These are phyloP conservation scores for Teratosphaeria viscida DNA, from an alignment of 2,329 filamentous ascomycete species.

Conservation along the genomic window DNA sequence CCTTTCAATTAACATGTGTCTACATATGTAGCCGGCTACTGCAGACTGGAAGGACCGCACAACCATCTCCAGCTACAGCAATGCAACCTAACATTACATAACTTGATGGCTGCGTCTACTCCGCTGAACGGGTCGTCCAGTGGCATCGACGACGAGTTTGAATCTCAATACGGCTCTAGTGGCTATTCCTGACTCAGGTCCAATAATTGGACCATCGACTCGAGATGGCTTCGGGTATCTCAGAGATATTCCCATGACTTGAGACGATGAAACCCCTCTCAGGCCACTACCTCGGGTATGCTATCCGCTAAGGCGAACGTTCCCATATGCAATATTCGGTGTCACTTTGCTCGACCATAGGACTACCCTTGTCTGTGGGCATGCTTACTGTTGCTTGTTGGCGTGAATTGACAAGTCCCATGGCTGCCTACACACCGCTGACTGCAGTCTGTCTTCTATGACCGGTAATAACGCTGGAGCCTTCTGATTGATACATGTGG, in stretches of 20 bases:
- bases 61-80: too few species aligned
- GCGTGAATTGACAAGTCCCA: background rate
- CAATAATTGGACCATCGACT: background rate
- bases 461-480: background rate
- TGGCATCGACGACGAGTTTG: background rate
- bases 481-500: background rate
- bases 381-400: background rate
- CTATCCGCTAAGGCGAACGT: background rate
- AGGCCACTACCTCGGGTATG: background rate
- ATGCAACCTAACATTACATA: too few species aligned
- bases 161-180: too few species aligned
- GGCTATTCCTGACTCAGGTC: too few species aligned
- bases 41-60: too few species aligned
- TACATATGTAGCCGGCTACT: too few species aligned
- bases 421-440: background rate
- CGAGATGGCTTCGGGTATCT: background rate
- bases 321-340: background rate
- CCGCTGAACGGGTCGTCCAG: too few species aligned
- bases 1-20: too few species aligned
- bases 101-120: too few species aligned
- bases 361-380: background rate
- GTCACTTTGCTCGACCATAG: background rate
- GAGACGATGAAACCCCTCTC: background rate
- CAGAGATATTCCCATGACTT: background rate
- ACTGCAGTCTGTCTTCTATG: background rate